Conservation (phyloP, 345 rosid genomes). For the Excoecaria cochinchinensis region DNA sequence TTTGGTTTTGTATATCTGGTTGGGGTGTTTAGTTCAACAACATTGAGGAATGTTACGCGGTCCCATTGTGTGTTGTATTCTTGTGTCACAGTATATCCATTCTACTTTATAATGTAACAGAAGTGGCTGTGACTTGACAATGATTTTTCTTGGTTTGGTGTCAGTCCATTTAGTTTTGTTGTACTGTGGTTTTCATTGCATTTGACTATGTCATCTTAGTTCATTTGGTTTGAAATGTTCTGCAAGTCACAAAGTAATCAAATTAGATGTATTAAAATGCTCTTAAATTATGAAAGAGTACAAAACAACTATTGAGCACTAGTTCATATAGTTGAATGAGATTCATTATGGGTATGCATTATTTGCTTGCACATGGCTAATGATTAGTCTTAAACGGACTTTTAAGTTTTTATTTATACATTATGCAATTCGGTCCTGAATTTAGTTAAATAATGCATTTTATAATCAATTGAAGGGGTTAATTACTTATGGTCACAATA, state of each 20-base stretch:
- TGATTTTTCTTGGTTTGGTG: background rate
- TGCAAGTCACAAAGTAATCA: background rate
- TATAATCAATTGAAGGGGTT: no score
- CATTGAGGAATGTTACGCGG: no score
- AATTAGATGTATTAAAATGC: background rate
- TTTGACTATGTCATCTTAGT: background rate
- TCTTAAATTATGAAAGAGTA: background rate
- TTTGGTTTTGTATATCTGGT: background rate
- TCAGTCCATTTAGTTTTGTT: background rate
- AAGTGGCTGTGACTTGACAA: background rate
- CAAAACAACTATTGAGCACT: background rate
- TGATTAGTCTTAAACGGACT: no score
- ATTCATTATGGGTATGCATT: background rate
- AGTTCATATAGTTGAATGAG: background rate
- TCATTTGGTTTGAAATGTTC: background rate
- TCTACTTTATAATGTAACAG: background rate
- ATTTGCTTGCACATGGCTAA: background rate
- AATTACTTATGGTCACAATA: no score
- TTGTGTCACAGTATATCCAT: no score
- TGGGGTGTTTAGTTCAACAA: background rate
- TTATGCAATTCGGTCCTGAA: no score
- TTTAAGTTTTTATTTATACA: no score
- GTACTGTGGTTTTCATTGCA: conserved; percentile 4
- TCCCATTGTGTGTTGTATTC: no score
- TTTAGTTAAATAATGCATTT: no score